These are phyloP conservation scores for Boletus tomentosulus DNA, from an alignment of 768 basidiomycete genomes.

Conservation along the genomic window DNA sequence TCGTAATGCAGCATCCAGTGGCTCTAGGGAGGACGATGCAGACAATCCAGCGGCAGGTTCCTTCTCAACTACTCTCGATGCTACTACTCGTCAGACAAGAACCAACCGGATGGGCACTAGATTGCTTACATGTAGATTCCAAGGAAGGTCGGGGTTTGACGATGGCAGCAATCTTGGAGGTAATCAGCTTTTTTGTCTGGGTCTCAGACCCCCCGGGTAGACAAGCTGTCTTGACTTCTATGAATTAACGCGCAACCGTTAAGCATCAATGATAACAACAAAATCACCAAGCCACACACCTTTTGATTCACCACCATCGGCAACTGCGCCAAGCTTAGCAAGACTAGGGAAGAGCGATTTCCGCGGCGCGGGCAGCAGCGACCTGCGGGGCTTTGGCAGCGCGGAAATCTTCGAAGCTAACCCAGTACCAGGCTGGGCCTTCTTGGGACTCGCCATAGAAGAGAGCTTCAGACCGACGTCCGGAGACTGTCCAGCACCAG, in stretches of 20 bases:
- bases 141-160: background rate
- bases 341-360: background rate
- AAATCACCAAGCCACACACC: background rate
- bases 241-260: background rate
- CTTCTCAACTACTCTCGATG: background rate
- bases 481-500: background rate
- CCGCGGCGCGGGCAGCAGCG: slow-evolving; percentile 11
- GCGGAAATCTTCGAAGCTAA: slow-evolving; percentile 3
- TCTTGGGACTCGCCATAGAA: slow-evolving; percentile 2
- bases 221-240: slow-evolving; percentile 11
- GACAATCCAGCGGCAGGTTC: background rate
- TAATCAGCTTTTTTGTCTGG: background rate
- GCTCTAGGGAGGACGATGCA: slow-evolving; percentile 12
- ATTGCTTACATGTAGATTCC: slow-evolving; percentile 7
- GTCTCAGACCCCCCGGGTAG: slow-evolving; percentile 12
- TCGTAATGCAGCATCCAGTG: slow-evolving; percentile 13
- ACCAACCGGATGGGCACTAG: background rate
- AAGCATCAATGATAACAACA: background rate
- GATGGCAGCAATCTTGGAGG: background rate
- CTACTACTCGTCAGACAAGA: slow-evolving; percentile 7
- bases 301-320: background rate
- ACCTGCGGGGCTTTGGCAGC: slow-evolving; percentile 4
- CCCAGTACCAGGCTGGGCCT: slow-evolving; percentile 5
- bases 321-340: background rate
- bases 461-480: background rate